Percentiles rank a stretch among this genome's conserved stretches.
phyloP scores from a whole-genome alignment of 2,329 filamentous ascomycete genomes.

The Dothideomycetes sp. region DNA sequence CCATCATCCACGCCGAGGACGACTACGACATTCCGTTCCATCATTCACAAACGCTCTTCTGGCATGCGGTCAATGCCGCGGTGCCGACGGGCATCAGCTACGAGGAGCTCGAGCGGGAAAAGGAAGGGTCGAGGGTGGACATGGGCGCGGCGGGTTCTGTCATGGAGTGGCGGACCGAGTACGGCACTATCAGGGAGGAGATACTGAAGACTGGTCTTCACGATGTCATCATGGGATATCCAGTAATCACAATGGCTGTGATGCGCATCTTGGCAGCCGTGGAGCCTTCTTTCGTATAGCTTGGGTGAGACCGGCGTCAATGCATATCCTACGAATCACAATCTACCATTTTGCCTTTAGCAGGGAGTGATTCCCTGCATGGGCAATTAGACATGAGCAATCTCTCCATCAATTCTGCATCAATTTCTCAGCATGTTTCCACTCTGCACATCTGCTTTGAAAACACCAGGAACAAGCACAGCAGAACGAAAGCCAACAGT shows the following conservation, averaged over 20 bases:
- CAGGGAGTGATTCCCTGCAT: too few species aligned
- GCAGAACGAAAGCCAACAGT: too few species aligned
- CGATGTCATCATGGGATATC: conserved; percentile 48
- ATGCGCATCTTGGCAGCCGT: too few species aligned
- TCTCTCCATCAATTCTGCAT: too few species aligned
- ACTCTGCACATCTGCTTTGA: too few species aligned
- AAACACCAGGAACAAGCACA: too few species aligned
- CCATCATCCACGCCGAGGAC: conserved; percentile 41
- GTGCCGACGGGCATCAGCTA: conserved; percentile 24
- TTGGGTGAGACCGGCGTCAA: too few species aligned
- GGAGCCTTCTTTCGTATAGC: too few species aligned
- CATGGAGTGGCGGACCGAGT: conserved; percentile 35
- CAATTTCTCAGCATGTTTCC: too few species aligned
- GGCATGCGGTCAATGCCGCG: conserved; percentile 45
- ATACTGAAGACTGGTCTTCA: conserved; percentile 47
- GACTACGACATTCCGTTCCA: conserved; percentile 41
- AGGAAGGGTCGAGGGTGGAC: conserved; percentile 25
- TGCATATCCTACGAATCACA: too few species aligned
- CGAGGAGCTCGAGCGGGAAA: conserved; percentile 36
- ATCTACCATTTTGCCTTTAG: too few species aligned
- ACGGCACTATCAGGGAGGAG: conserved; percentile 42
- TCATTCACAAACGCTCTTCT: conserved; percentile 41
- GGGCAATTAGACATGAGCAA: too few species aligned
- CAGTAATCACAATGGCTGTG: conserved; percentile 41
- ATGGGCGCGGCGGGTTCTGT: conserved; percentile 40